Conservation (phyloP, 179 eudicot genomes). For the Silene coronaria region DNA sequence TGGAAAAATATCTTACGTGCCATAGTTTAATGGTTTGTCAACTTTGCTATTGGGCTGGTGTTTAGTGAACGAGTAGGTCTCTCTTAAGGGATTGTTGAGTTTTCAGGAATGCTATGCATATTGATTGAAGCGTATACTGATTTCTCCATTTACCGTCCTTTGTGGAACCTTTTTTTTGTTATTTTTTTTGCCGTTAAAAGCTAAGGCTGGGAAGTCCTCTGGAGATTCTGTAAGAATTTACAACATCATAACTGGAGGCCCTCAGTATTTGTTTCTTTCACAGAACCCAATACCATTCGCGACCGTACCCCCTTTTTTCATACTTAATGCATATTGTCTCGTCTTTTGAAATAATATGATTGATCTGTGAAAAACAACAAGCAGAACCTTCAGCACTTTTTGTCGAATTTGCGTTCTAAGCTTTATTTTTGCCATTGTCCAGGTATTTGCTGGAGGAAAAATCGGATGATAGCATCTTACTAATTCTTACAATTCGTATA, state of each 20-base stretch:
- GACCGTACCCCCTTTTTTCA: not conserved
- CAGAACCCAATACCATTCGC: not conserved
- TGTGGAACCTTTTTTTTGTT: too few relatives aligned
- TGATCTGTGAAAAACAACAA: not conserved
- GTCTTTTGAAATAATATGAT: not conserved
- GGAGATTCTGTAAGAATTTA: conserved; percentile 1
- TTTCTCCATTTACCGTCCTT: not conserved
- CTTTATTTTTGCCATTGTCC: conserved; percentile 23
- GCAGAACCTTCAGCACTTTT: not conserved
- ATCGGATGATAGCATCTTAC: conserved; percentile 87
- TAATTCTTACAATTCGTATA: conserved; percentile 78
- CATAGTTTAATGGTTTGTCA: conserved; percentile 3
- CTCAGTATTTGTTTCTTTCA: not conserved
- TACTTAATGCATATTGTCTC: not conserved
- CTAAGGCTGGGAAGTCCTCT: conserved; percentile 7
- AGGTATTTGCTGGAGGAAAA: conserved; percentile 85
- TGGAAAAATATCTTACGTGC: not conserved
- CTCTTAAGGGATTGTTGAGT: not conserved
- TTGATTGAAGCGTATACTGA: not conserved
- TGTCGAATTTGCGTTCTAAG: conserved; percentile 20
- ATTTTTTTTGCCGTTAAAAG: not conserved
- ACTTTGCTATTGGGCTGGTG: conserved; percentile 9
- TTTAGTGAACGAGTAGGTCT: conserved; percentile 1
- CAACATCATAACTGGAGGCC: not conserved
- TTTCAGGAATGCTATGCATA: not conserved